A percentile compares a stretch with the other conserved stretches of the same genome.
Conservation (phyloP, 352 stramenopile genomes). For the Phytophthora multivora region DNA sequence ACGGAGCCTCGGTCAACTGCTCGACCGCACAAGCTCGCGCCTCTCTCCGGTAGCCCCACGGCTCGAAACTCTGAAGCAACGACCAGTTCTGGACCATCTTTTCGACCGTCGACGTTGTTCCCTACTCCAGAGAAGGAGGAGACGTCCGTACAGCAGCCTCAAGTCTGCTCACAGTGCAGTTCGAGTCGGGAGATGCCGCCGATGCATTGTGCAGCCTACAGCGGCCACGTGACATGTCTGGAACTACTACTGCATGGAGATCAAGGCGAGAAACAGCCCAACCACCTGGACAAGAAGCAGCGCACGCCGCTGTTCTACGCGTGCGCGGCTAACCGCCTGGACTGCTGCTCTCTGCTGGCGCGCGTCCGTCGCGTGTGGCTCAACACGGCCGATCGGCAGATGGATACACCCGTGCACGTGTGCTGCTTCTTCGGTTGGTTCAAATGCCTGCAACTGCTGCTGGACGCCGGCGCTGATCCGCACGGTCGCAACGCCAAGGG, state of each 20-base stretch:
- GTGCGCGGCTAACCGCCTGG: slow-evolving; percentile 55
- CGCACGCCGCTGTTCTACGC: slow-evolving; percentile 73
- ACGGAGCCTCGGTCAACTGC: slow-evolving; percentile 7
- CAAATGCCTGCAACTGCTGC: slow-evolving; percentile 47
- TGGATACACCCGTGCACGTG: slow-evolving; percentile 72
- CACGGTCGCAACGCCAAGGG: slow-evolving; percentile 71
- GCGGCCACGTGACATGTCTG: slow-evolving; percentile 50
- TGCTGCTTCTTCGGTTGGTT: slow-evolving; percentile 76
- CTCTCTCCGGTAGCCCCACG: slow-evolving; percentile 23
- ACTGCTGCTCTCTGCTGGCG: slow-evolving; percentile 52
- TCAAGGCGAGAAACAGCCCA: slow-evolving; percentile 13
- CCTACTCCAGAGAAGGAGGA: slow-evolving; percentile 22
- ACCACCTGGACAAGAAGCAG: slow-evolving; percentile 62
- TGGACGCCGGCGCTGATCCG: slow-evolving; percentile 59
- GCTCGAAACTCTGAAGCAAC: slow-evolving; percentile 10
- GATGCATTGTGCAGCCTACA: slow-evolving; percentile 62
- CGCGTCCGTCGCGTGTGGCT: slow-evolving; percentile 44
- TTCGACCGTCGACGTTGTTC: slow-evolving; percentile 7
- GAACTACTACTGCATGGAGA: slow-evolving; percentile 30
- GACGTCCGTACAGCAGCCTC: neutral
- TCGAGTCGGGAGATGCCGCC: slow-evolving; percentile 59
- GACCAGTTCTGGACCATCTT: slow-evolving; percentile 1
- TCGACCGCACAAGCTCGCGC: slow-evolving; percentile 35
- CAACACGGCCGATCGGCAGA: slow-evolving; percentile 57
- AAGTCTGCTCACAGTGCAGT: slow-evolving; percentile 44